A percentile compares a stretch with the other conserved stretches of the same genome.
phyloP scores from a whole-genome alignment of 192 early-diverging fungal genomes.

The Diversispora epigaea region DNA sequence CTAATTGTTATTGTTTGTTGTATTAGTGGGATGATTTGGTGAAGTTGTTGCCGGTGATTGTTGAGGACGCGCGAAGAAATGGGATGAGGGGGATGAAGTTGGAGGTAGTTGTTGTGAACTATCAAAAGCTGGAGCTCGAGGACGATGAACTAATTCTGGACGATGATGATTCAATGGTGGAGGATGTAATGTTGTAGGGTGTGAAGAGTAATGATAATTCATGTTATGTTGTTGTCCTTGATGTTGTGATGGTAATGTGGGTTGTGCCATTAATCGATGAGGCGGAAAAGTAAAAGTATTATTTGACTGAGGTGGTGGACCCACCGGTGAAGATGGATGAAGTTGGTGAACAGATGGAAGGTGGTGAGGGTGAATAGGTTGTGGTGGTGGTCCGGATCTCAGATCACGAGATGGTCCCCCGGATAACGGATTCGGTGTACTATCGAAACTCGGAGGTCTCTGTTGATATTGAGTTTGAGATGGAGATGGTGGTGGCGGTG shows the following conservation, averaged over 20 bases:
- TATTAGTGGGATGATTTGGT: background rate
- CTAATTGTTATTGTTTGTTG: background rate
- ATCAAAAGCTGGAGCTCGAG: background rate
- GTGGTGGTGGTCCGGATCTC: background rate
- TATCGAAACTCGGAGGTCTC: background rate
- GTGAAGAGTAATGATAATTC: background rate
- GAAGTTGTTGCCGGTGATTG: conserved; percentile 2
- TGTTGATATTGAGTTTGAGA: conserved; percentile 3
- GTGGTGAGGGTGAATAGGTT: background rate
- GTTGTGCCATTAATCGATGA: background rate
- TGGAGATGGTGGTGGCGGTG: background rate
- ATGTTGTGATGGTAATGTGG: background rate
- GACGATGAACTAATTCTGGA: conserved; percentile 20
- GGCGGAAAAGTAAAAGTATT: background rate
- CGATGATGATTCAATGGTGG: conserved; percentile 23
- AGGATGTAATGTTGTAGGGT: conserved; percentile 9
- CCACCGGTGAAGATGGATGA: conserved; percentile 12
- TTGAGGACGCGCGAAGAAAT: conserved; percentile 3
- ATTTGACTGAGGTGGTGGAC: background rate
- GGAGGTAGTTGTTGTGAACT: background rate
- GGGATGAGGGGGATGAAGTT: background rate
- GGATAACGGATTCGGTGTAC: background rate
- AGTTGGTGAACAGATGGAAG: conserved; percentile 9
- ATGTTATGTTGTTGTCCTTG: background rate
- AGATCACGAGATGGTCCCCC: background rate